These are phyloP conservation scores for Trametes pubescens DNA, from an alignment of 1,284 basidiomycete genomes.

Conservation along the genomic window DNA sequence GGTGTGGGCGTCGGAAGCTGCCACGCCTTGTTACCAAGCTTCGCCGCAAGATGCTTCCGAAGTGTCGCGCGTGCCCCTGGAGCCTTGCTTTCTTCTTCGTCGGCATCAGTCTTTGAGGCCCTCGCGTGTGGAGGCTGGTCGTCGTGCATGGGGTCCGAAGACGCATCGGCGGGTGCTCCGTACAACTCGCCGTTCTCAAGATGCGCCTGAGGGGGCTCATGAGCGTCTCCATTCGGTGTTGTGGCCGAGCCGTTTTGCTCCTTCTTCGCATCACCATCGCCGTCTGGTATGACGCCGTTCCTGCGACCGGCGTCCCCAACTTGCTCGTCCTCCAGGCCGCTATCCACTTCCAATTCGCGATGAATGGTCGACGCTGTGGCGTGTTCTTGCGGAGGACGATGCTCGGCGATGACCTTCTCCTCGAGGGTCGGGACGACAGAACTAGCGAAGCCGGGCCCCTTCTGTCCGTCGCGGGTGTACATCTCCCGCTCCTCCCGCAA, in stretches of 20 bases:
- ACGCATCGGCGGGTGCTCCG: conserved; percentile 65
- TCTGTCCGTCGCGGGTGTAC: conserved; percentile 59
- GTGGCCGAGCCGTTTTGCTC: conserved; percentile 29
- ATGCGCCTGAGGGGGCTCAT: conserved; percentile 46
- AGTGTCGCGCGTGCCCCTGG: conserved; percentile 58
- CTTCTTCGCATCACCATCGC: conserved; percentile 4
- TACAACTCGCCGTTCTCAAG: conserved; percentile 53
- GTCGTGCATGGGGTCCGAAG: conserved; percentile 50
- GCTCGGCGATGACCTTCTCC: conserved; percentile 66
- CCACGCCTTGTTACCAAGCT: conserved; percentile 63
- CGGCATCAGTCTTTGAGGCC: conserved; percentile 53
- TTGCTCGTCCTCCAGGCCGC: conserved; percentile 18
- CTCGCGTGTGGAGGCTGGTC: conserved; percentile 55
- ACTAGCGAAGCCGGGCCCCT: conserved; percentile 67
- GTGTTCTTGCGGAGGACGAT: conserved; percentile 41
- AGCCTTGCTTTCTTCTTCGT: conserved; percentile 60
- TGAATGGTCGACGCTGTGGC: conserved; percentile 48
- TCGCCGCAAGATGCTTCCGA: conserved; percentile 64
- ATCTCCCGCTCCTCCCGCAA: conserved; percentile 63
- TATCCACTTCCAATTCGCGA: conserved; percentile 19
- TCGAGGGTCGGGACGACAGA: conserved; percentile 77
- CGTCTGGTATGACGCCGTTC: conserved; percentile 14
- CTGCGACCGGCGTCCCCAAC: neutral
- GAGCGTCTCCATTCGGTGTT: conserved; percentile 24
- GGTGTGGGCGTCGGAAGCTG: conserved; percentile 74